Conservation (phyloP, 805 yeast species). For the Hanseniaspora jakobsenii region DNA sequence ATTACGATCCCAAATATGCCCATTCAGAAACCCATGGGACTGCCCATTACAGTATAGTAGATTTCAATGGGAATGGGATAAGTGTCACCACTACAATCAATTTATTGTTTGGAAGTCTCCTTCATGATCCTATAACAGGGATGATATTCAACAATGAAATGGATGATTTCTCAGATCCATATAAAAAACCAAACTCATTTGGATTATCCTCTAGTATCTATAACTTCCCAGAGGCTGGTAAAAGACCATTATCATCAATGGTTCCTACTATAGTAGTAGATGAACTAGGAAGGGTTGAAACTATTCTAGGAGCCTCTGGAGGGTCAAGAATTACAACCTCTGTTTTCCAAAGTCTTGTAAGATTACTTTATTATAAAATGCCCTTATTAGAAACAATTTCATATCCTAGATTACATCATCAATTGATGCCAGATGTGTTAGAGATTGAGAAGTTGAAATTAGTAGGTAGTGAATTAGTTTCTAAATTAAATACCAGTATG, state of each 20-base stretch:
- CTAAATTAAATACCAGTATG: constrained; percentile 27
- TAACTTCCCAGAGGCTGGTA: constrained; percentile 63
- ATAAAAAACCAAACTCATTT: constrained; percentile 48
- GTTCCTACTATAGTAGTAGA: constrained; percentile 59
- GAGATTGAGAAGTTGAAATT: constrained; percentile 44
- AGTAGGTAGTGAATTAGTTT: constrained; percentile 32
- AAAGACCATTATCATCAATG: constrained; percentile 75
- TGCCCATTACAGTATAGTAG: constrained; percentile 73
- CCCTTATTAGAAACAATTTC: constrained; percentile 58
- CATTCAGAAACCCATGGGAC: constrained; percentile 81
- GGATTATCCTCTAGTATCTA: constrained; percentile 67
- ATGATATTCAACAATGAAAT: constrained; percentile 75
- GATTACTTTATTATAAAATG: constrained; percentile 47
- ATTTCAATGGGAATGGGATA: constrained; percentile 62
- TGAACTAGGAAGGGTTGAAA: constrained; percentile 40
- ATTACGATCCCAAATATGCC: constrained; percentile 70
- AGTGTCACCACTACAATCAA: constrained; percentile 83
- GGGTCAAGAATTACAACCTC: constrained; percentile 80
- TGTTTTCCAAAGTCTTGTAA: constrained; percentile 64
- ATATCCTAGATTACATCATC: constrained; percentile 80
- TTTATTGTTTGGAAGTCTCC: constrained; percentile 66
- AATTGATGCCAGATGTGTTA: constrained; percentile 59
- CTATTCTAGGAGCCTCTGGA: constrained; percentile 86
- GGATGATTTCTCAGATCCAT: constrained; percentile 83
- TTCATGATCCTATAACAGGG: constrained; percentile 74